Evolutionary conservation across 1,284 basidiomycete genomes (phyloP), one percentile per base, ranked within the genome.

Genomic region (Ganoderma resinaceum): DNA sequence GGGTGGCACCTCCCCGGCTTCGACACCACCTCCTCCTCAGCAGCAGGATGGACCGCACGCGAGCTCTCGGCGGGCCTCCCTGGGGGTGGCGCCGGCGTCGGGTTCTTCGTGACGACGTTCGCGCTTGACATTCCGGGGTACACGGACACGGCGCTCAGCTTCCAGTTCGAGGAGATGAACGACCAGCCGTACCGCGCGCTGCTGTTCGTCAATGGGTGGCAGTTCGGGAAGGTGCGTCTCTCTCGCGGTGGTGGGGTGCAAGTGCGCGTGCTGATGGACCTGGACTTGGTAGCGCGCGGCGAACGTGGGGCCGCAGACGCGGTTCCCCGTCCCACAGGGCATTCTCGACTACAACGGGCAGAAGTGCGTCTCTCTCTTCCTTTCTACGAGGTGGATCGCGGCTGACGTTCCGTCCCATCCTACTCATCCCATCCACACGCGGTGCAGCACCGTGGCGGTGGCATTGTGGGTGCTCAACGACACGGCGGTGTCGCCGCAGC

Each of bases 1-100:
- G 93, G 94, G 23, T 95, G 94, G 93, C 93, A 95, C 78, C 85
- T 95, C 6, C 94, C 93, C 1, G 88, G 87, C 8, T 94, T 89
- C 77, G 83, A 92, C 70, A 88, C 86, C n/a, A n/a, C n/a, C n/a
- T n/a, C n/a, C n/a, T n/a, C n/a, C 2, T 86, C 87, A 1, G 57
- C 37, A 0, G n/a, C 65, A 6, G 76, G 77, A 4, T 95, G 93
- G 93, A 76, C 76, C 7, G 69, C 75, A 18, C 85, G 90, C 60
- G 81, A 86, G 31, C 81, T 91, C 18, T 81, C 84, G 1, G 76
- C 80, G 18, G 92, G 91, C 3, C 82, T 94, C 5, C 89, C 89
- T 0, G 76, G 80, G 43, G 80, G 79, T 16, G 72, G 76, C n/a
- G 86, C 92, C 1, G 92, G 93, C 5, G 86, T 94, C 16, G 92